A percentile compares a stretch with the other conserved stretches of the same genome.
Conservation (phyloP, 352 stramenopile species). For the Hyaloperonospora brassicae region DNA sequence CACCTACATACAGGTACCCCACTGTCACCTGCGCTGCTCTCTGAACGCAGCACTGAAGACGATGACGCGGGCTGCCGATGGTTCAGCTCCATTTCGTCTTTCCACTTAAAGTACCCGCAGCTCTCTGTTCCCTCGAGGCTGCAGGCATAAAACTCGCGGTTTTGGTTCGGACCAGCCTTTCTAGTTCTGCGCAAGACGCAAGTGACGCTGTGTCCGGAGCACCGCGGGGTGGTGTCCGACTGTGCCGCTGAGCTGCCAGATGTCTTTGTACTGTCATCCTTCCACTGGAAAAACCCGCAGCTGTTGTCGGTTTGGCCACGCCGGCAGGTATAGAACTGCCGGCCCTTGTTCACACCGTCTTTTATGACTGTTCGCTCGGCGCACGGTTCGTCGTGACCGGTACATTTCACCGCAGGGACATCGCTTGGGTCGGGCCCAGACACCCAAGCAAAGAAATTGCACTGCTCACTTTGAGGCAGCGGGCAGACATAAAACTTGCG, state of each 20-base stretch:
- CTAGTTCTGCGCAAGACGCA: conserved; percentile 41
- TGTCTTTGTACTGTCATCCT: conserved; percentile 38
- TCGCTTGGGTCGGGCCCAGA: conserved; percentile 31
- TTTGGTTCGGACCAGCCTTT: conserved; percentile 71
- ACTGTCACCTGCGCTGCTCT: background rate
- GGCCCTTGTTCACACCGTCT: conserved; percentile 59
- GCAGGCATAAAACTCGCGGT: conserved; percentile 91
- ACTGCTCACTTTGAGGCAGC: conserved; percentile 77
- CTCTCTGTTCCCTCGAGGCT: conserved; percentile 61
- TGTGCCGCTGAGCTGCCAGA: background rate
- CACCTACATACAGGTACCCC: conserved; percentile 38
- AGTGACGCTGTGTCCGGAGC: conserved; percentile 32
- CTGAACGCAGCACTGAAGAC: conserved; percentile 5
- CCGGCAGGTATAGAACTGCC: conserved; percentile 52
- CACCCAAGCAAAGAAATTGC: conserved; percentile 90
- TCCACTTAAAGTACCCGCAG: conserved; percentile 83
- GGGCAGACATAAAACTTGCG: conserved; percentile 88
- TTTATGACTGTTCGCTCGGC: conserved; percentile 55
- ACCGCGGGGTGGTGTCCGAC: conserved; percentile 23
- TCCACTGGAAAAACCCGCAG: conserved; percentile 73
- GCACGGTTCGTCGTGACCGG: conserved; percentile 55
- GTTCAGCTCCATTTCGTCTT: conserved; percentile 51
- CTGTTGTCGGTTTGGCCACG: conserved; percentile 46
- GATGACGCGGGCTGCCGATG: background rate
- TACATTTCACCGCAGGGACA: conserved; percentile 29